Evolutionary conservation across 768 basidiomycete genomes (phyloP).

Genomic region (Collybiopsis luxurians): DNA sequence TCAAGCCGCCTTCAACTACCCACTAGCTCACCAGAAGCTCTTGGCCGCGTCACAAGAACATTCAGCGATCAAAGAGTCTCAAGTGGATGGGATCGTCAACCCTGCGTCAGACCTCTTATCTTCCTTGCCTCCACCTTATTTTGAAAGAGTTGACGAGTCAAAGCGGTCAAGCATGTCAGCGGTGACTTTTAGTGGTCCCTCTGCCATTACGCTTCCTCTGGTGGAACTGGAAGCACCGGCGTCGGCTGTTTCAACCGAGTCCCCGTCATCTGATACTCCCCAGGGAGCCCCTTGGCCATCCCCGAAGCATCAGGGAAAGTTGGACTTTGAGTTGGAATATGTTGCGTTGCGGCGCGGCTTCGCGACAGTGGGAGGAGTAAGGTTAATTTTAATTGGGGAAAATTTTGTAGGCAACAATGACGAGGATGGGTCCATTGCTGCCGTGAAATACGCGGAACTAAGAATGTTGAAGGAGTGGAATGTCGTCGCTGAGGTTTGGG

Average conservation of each 20-base stretch:
- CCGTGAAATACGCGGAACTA: conserved; percentile 21
- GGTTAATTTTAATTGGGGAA: conserved; percentile 66
- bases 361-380: conserved; percentile 62
- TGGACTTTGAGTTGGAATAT: conserved; percentile 65
- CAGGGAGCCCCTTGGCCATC: neutral
- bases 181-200: conserved; percentile 49
- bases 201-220: conserved; percentile 43
- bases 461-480: conserved; percentile 68
- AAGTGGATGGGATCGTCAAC: conserved; percentile 12
- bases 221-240: conserved; percentile 29
- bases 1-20: conserved; percentile 48
- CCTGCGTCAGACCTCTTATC: conserved; percentile 11
- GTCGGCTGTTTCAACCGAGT: neutral
- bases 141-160: conserved; percentile 36
- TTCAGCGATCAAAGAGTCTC: conserved; percentile 10
- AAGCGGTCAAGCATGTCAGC: conserved; percentile 26
- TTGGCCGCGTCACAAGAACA: conserved; percentile 39
- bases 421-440: conserved; percentile 12
- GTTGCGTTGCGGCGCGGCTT: conserved; percentile 60
- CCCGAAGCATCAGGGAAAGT: conserved; percentile 36
- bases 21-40: conserved; percentile 49
- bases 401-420: conserved; percentile 34
- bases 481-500: conserved; percentile 70
- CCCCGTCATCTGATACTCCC: conserved; percentile 15
- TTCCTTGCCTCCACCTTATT: conserved; percentile 44